phyloP scores from a whole-genome alignment of 2,329 filamentous ascomycete species.

The Epicoccum nigrum region DNA sequence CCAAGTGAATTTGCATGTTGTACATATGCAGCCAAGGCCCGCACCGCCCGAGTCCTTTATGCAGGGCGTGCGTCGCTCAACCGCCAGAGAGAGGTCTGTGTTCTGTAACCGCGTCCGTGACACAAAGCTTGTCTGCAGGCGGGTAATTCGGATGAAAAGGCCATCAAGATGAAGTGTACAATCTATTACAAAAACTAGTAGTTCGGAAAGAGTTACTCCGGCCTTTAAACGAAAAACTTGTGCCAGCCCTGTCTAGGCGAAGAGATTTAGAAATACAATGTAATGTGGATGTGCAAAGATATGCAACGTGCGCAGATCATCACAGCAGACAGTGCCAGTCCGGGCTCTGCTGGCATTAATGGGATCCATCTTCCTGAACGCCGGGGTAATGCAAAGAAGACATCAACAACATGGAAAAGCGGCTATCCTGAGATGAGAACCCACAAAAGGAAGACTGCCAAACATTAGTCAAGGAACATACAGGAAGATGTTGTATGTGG shows the following conservation, averaged over 20 bases:
- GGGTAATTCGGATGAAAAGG: neutral
- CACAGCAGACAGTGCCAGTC: conserved; percentile 1
- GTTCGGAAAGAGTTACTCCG: conserved; percentile 6
- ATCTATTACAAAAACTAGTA: conserved; percentile 17
- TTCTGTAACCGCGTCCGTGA: conserved; percentile 1
- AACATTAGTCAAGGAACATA: neutral
- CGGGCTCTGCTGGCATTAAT: conserved; percentile 13
- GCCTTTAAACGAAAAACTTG: conserved; percentile 1
- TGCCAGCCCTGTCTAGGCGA: neutral
- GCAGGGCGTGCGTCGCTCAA: conserved; percentile 11
- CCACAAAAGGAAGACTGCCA: conserved; percentile 61
- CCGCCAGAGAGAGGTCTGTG: conserved; percentile 8
- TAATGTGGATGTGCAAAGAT: conserved; percentile 9
- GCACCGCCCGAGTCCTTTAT: neutral
- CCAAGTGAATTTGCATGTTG: conserved; percentile 7
- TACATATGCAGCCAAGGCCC: conserved; percentile 15
- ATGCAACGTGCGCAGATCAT: conserved; percentile 16
- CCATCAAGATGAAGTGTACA: neutral
- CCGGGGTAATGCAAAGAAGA: conserved; percentile 23
- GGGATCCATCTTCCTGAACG: conserved; percentile 29
- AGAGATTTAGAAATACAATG: conserved; percentile 13
- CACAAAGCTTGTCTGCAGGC: conserved; percentile 6
- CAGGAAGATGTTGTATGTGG: conserved; percentile 1
- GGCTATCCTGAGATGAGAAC: conserved; percentile 66
- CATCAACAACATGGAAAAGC: conserved; percentile 5